Base-by-base conservation (phyloP, 768 basidiomycete species). In the Tricholoma sp. region DNA sequence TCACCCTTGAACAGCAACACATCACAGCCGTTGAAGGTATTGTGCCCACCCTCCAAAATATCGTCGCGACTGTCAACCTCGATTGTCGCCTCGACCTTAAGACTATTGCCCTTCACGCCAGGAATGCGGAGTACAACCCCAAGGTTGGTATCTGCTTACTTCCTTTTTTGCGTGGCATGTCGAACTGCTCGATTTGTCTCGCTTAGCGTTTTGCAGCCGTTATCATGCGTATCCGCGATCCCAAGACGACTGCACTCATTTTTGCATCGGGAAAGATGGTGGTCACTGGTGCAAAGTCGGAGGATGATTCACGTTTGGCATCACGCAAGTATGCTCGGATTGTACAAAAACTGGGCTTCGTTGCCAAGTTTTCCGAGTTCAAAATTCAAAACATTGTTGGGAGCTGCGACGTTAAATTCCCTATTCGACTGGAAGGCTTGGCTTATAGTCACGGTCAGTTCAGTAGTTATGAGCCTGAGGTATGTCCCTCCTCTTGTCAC, bases 191-290 rank as follows among this genome's bases (percentile, higher is more conserved):
- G 78, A 77, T 75, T 76, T 80, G 74, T 78, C 74, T 77, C 74
- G 72, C 76, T 56, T 78, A 99, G 97, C 97, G 97, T 88, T 99
- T 99, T 79, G 97, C 96, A 65, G 97, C 97, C 59, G 97, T 98
- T 64, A 98, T 99, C 77, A 99, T 99, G 97, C 93, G 97, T 74
- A 98, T 99, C 69, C 94, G 97, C 64, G 97, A 98, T 66, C 97
- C 97, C 52, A 99, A 99, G 81, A 99, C 97, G 58, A 99, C 97
- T 52, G 97, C 96, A 21, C 85, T 99, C 64, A 98, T 99, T 74
- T 99, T 99, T 73, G 97, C 97, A 32, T 96, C 94, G 57, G 97
- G 97, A 69, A 99, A 98, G 84, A 98, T 99, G 92, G 97, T 99
- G 72, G 96, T 98, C 57, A 98, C 97, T 39, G 97, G 97, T 70